Evolutionary conservation across 768 basidiomycete species (phyloP), one percentile per base, ranked within the genome.

Genomic region (Dacryopinax spathularia): DNA sequence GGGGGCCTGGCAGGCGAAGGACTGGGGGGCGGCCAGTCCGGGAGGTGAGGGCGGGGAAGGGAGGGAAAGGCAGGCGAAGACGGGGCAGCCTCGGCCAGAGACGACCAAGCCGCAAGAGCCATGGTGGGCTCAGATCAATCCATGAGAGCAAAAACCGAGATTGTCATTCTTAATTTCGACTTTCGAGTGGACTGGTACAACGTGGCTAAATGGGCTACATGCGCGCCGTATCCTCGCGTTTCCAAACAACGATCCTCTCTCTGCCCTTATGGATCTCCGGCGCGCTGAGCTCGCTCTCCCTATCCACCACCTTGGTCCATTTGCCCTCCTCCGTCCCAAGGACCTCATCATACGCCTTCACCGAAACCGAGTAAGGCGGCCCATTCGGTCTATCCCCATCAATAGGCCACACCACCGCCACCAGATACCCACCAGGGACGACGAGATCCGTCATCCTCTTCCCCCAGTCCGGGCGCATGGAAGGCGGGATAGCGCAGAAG

Each of bases 401-500:
- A 59, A 85, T 78, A 0, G 88, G 88, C 66, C 71, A 88, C 5
- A 83, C 73, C 12, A 86, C 72, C 0, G 82, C 79, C 65, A 88
- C 79, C 25, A 88, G 78, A 64, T 80, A 79, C 16, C 85, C 86
- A 0, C 84, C 86, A 0, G 81, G 78, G 63, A 82, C 84, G 61
- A 85, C 71, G 16, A 89, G 70, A 16, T 75, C 72, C 1, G 75
- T 72, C 73, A 88, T 84, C 67, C 84, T 77, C 15, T 69, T 66
- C 0, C 80, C 87, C 86, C 86, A 88, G 18, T 77, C 77, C 1
- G 66, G 43, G 12, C 87, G 78, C 35, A 71, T 74, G 1, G 72
- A 64, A 0, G 84, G 86, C 0, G 81, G 82, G 22, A 89, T 82
- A 1, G 88, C 87, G 41, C 84, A 84, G 71, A 89, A 88, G 75